A percentile compares a stretch with the other conserved stretches of the same genome.
Evolutionary conservation across 2,329 filamentous ascomycete species (phyloP).

Genomic region (Periconia sp.): DNA sequence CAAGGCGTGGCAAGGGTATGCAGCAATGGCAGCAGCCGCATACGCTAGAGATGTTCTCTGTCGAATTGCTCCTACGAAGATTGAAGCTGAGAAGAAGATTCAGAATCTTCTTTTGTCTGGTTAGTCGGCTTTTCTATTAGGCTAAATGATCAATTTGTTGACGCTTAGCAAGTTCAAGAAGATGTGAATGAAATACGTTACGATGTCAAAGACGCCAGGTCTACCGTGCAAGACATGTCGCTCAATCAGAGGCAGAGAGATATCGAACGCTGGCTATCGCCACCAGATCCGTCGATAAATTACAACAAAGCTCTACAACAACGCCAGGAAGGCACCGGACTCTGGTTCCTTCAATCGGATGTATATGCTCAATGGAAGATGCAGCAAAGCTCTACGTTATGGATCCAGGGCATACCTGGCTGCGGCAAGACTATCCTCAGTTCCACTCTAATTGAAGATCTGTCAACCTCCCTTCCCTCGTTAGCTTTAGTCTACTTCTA

Average conservation of each 20-base stretch:
- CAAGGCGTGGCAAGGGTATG: conserved; percentile 16
- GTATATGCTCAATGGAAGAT: conserved; percentile 37
- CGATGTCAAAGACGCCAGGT: too few relatives aligned
- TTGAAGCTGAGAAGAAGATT: conserved; percentile 18
- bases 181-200: too few relatives aligned
- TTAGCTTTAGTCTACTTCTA: conserved; percentile 26
- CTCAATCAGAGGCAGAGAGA: too few relatives aligned
- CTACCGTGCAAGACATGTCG: too few relatives aligned
- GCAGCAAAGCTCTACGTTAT: conserved; percentile 32
- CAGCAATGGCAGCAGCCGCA: conserved; percentile 13
- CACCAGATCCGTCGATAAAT: conserved; percentile 41
- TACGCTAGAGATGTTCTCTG: conserved; percentile 18
- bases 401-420: conserved; percentile 45
- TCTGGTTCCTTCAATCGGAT: conserved; percentile 37
- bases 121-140: too few relatives aligned
- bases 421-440: conserved; percentile 49
- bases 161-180: too few relatives aligned
- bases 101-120: background rate
- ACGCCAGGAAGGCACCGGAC: conserved; percentile 36
- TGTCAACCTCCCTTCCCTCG: too few relatives aligned
- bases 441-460: conserved; percentile 39
- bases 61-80: conserved; percentile 14
- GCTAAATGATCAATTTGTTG: too few relatives aligned
- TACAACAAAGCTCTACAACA: conserved; percentile 32
- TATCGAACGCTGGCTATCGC: conserved; percentile 44